phyloP scores from a whole-genome alignment of 2,329 filamentous ascomycete species.

The Epichloe amarillans region DNA sequence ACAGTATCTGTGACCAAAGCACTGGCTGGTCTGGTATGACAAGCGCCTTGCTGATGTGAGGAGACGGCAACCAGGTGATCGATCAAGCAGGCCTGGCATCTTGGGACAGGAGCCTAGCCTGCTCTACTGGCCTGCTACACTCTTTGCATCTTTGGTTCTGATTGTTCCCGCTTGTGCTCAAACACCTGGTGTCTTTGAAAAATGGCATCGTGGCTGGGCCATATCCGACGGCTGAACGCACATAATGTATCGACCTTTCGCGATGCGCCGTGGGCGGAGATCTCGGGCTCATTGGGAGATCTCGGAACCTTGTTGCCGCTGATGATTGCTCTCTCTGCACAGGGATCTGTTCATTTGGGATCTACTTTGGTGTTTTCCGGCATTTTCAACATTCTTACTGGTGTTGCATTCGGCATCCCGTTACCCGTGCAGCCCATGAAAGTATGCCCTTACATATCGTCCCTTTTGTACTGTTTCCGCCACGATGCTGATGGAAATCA shows the following conservation, averaged over 20 bases:
- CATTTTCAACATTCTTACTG: slow-evolving; percentile 73
- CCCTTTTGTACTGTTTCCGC: background rate
- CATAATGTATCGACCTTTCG: slow-evolving; percentile 38
- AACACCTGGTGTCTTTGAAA: background rate
- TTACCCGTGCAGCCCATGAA: slow-evolving; percentile 85
- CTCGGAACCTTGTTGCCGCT: slow-evolving; percentile 81
- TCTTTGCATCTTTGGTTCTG: background rate
- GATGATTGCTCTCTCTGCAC: slow-evolving; percentile 71
- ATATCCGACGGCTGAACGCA: slow-evolving; percentile 22
- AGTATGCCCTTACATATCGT: slow-evolving; percentile 18
- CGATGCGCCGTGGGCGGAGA: slow-evolving; percentile 46
- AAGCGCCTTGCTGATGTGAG: no score
- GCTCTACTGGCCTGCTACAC: background rate
- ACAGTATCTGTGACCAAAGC: background rate
- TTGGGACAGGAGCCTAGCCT: background rate
- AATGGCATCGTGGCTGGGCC: slow-evolving; percentile 15
- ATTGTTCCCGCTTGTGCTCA: background rate
- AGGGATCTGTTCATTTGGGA: slow-evolving; percentile 66
- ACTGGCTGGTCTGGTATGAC: background rate
- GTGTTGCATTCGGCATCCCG: slow-evolving; percentile 72
- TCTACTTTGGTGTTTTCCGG: slow-evolving; percentile 83
- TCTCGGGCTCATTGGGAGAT: slow-evolving; percentile 79
- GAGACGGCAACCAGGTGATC: background rate
- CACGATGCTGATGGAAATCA: background rate
- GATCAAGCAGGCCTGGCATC: background rate